A percentile compares a stretch with the other conserved stretches of the same genome.
Conservation (phyloP, 257 asterid genomes). For the Penstemon davidsonii region DNA sequence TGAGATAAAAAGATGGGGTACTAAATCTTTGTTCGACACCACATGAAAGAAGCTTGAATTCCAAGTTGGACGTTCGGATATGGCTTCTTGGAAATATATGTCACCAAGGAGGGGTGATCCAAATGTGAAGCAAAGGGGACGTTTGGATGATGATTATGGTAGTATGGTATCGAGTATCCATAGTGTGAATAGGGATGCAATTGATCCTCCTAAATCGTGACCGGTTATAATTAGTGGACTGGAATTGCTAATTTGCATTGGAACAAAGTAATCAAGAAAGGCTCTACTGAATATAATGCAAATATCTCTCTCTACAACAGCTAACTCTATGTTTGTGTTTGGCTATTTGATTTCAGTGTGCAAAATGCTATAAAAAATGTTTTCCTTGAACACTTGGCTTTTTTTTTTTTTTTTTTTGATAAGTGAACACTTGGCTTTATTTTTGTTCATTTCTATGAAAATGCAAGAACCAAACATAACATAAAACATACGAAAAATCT, state of each 20-base stretch:
- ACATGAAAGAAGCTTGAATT: slow-evolving; percentile 33
- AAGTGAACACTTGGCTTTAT: too few species aligned
- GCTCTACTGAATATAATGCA: neutral
- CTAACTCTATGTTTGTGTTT: too few species aligned
- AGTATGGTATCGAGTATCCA: slow-evolving; percentile 34
- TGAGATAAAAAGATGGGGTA: slow-evolving; percentile 25
- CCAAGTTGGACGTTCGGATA: slow-evolving; percentile 33
- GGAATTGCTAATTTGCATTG: slow-evolving; percentile 24
- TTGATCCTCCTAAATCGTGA: slow-evolving; percentile 34
- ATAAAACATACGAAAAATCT: neutral
- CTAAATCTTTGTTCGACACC: slow-evolving; percentile 29
- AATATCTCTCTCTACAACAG: too few species aligned
- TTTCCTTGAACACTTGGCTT: too few species aligned
- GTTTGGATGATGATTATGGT: slow-evolving; percentile 12
- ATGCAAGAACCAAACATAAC: neutral
- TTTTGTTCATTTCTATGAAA: too few species aligned
- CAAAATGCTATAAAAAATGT: too few species aligned
- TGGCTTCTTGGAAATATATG: slow-evolving; percentile 29
- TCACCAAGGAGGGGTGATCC: slow-evolving; percentile 39
- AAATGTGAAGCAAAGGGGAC: slow-evolving; percentile 39
- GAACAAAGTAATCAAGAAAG: slow-evolving; percentile 4
- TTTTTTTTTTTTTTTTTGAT: too few species aligned
- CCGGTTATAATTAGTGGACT: slow-evolving; percentile 36
- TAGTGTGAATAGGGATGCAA: slow-evolving; percentile 40
- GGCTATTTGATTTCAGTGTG: too few species aligned